Evolutionary conservation across 441 rosid species (phyloP), one percentile per base, ranked within the genome.

Genomic region (Adansonia grandidieri): DNA sequence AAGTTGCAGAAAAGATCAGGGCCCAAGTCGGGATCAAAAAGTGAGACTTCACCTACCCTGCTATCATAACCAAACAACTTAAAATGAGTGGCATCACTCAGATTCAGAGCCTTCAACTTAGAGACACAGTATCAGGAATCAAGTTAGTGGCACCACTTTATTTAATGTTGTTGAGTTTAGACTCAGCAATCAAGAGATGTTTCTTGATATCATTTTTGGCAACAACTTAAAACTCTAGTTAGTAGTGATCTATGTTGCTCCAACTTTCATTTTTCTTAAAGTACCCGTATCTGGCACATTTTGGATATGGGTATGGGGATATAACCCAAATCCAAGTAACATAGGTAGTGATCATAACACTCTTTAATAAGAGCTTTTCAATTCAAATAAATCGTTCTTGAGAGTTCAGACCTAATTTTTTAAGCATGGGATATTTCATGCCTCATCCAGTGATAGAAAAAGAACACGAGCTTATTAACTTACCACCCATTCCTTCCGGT

Each of bases 401-500:
- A 44, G 53, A 15, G 4, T 65, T 37, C 50, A 40, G 6, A n/a
- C 53, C 53, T 4, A 4, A 44, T 65, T 19, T 17, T 13, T 13
- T 37, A 19, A 17, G 13, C 8, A 68, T 13, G 73, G 73, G 40
- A 47, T 47, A 17, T 47, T 47, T 68, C 73, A 68, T 20, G 54
- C 54, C 22, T 68, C 57, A 1, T 47, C 37, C 6, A 68, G 73
- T 1, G 50, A 1, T 1, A 44, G 5, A 44, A 22, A 45, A 68
- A 75, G 60, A 15, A 13, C 60, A 28, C 2, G 32, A 28, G 2
- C 62, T 54, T 11, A 50, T 28, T 28, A 71, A 84, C 97, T 89
- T 84, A 94, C 97, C 84, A 95, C 93, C 98, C 97, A 93, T 82
- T 89, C 88, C 87, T 95, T 95, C 42, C 64, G 57, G 4, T 85